These are phyloP conservation scores for Plasmodium cynomolgi DNA, from an alignment of 169 alveolate genomes.

Conservation along the genomic window DNA sequence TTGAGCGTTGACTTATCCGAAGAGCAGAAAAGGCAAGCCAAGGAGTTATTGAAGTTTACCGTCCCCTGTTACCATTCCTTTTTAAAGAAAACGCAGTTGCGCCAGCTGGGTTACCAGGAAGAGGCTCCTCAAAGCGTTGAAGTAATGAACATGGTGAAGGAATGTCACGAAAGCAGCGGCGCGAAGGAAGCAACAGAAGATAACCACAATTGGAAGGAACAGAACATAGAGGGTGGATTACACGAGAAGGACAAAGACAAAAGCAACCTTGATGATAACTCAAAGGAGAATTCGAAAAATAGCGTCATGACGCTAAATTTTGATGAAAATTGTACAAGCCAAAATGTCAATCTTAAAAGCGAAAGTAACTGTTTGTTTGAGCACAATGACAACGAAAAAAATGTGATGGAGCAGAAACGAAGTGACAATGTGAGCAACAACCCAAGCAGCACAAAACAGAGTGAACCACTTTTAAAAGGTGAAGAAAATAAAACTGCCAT, in stretches of 20 bases:
- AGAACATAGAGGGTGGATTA: not conserved
- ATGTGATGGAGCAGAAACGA: not conserved
- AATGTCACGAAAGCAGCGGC: not conserved
- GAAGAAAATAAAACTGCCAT: constrained; percentile 73
- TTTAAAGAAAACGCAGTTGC: constrained; percentile 12
- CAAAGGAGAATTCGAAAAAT: not conserved
- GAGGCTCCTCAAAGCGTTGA: not conserved
- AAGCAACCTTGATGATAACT: not conserved
- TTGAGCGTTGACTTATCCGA: constrained; percentile 30
- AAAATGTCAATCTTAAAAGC: not conserved
- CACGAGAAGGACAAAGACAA: not conserved
- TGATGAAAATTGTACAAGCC: not conserved
- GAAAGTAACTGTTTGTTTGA: not conserved
- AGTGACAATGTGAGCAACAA: not conserved
- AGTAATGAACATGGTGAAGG: not conserved
- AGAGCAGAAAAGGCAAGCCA: not conserved
- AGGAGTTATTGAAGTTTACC: constrained; percentile 40
- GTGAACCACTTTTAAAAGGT: not conserved
- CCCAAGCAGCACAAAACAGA: not conserved
- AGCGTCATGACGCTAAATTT: not conserved
- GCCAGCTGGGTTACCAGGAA: constrained; percentile 4
- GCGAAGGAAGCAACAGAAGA: not conserved
- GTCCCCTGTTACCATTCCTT: constrained; percentile 49
- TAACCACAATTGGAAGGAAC: not conserved
- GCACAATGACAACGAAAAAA: not conserved